phyloP scores from a whole-genome alignment of 345 rosid species.

The Lepidium africanum region DNA sequence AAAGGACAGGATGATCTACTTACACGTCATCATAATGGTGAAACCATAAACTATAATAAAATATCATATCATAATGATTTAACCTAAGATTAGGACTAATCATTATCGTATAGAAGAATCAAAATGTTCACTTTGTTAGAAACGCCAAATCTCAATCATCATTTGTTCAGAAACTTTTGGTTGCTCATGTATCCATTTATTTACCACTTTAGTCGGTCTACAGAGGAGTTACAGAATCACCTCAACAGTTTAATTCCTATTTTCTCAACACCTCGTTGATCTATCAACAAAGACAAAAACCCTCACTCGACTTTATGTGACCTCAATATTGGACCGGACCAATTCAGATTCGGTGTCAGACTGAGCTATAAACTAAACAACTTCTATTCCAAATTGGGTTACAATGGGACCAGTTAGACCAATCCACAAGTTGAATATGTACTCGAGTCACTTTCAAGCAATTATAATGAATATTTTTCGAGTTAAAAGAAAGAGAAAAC shows the following conservation, averaged over 20 bases:
- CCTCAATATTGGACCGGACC: not conserved
- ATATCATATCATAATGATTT: conserved; percentile 22
- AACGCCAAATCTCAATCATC: conserved; percentile 6
- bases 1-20: conserved; percentile 11
- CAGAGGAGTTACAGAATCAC: not conserved
- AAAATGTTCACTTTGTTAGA: conserved; percentile 2
- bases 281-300: not conserved
- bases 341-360: not conserved
- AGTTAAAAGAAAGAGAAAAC: too few relatives aligned
- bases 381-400: not conserved
- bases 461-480: too few relatives aligned
- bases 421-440: not conserved
- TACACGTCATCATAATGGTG: conserved; percentile 22
- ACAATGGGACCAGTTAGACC: conserved; percentile 15
- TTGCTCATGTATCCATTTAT: not conserved
- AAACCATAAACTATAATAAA: not conserved
- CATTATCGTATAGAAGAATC: conserved; percentile 21
- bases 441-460: too few relatives aligned
- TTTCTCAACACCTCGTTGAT: not conserved
- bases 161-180: not conserved
- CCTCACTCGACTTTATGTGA: not conserved
- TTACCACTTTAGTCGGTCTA: not conserved
- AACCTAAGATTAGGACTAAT: conserved; percentile 23
- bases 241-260: not conserved
- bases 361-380: conserved; percentile 14